A percentile compares a stretch with the other conserved stretches of the same genome.
Evolutionary conservation across 495 filamentous ascomycete species (phyloP).

Genomic region (Xylaria longipes): DNA sequence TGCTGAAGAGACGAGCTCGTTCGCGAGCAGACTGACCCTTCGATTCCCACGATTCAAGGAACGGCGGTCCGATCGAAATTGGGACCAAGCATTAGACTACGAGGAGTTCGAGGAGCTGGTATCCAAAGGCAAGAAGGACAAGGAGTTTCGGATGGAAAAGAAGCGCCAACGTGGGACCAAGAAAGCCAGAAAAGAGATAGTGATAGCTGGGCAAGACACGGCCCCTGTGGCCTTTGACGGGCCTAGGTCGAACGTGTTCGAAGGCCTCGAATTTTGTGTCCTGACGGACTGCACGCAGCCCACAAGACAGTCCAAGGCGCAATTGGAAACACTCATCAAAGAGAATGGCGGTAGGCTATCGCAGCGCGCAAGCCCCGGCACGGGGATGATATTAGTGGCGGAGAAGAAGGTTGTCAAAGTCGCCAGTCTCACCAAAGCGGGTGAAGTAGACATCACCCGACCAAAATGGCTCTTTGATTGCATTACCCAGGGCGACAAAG

Average conservation of each 20-base stretch:
- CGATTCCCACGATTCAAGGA: conserved; percentile 92
- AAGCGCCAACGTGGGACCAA: conserved; percentile 68
- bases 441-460: conserved; percentile 71
- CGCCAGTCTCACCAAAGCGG: conserved; percentile 75
- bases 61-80: conserved; percentile 80
- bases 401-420: conserved; percentile 89
- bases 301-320: conserved; percentile 73
- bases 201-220: conserved; percentile 72
- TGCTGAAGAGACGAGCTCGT: conserved; percentile 73
- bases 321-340: conserved; percentile 88
- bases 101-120: conserved; percentile 79
- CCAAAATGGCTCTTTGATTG: conserved; percentile 89
- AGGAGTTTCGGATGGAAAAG: conserved; percentile 83
- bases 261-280: conserved; percentile 78
- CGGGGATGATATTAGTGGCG: conserved; percentile 72
- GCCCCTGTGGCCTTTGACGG: conserved; percentile 59
- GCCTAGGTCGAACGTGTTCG: conserved; percentile 61
- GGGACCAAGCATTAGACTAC: conserved; percentile 78
- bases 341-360: conserved; percentile 83
- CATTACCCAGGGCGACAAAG: conserved; percentile 65
- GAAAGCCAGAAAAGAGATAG: conserved; percentile 68
- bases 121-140: conserved; percentile 69
- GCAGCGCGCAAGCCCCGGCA: conserved; percentile 69
- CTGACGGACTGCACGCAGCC: conserved; percentile 51
- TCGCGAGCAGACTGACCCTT: conserved; percentile 77